Evolutionary conservation across 2,329 filamentous ascomycete genomes (phyloP), one percentile per base, ranked within the genome.

Genomic region (Pseudogymnoascus verrucosus): DNA sequence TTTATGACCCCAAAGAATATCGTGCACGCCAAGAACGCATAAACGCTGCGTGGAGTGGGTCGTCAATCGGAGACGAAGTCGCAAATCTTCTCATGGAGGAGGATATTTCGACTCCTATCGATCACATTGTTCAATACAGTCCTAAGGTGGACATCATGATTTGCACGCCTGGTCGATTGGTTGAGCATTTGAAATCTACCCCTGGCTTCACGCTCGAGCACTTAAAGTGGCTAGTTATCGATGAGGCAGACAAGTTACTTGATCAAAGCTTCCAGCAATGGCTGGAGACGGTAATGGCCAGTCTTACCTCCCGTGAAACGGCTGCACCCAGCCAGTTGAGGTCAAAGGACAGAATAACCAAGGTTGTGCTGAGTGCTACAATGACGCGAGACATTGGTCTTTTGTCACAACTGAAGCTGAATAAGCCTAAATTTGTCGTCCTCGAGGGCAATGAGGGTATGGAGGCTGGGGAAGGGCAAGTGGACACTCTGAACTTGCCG

Each of bases 181-280:
- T 98, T 3, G 93, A 98, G 70, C 93, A 98, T 74, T 82, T 97
- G 61, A 88, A 89, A 67, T 87, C 88, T 65, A 98, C 93, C 0
- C 84, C 85, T 2, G 92, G 91, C 0, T 97, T 98, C 73, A 84
- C 82, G 0, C 79, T 98, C 21, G 84, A 89, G 64, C 82, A 89
- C 72, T 80, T 97, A 4, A 85, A 90, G 65, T 98, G 93, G 92
- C 80, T 98, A 0, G 85, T 97, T 2, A 89, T 97, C 54, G 93
- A 98, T 70, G 93, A 98, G 76, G 95, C 93, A 10, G 93, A 98
- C 75, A 91, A 95, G 72, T 79, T 98, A 11, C 82, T 98, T 5
- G 89, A 93, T 47, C 91, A 98, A 74, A 93, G 89, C 71, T 97
- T 95, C 75, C 93, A 97, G 73, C 89, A 93, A 70, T 97, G 93